phyloP scores from a whole-genome alignment of 2,329 filamentous ascomycete species.

The Clonostachys rosea region DNA sequence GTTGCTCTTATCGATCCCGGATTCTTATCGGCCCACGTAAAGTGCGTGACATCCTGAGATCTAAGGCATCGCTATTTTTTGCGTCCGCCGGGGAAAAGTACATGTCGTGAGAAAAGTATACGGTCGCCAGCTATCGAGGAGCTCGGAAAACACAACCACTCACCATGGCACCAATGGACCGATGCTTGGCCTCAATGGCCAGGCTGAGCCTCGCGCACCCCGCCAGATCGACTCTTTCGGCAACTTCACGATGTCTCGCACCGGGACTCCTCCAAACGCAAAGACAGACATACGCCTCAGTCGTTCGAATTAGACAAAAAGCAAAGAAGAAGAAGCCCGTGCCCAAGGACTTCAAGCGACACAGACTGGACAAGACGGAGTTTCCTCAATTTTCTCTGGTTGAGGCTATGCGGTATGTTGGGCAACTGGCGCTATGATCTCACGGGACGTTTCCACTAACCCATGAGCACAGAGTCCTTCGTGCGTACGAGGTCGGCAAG shows the following conservation, averaged over 20 bases:
- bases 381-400: conserved; percentile 69
- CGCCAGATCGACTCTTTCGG: conserved; percentile 31
- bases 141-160: not conserved
- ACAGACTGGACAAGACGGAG: conserved; percentile 60
- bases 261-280: conserved; percentile 29
- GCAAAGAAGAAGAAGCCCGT: conserved; percentile 51
- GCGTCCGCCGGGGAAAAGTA: no score
- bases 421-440: no score
- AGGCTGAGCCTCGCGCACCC: conserved; percentile 38
- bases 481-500: conserved; percentile 85
- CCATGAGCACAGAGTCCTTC: conserved; percentile 48
- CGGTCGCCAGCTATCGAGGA: not conserved
- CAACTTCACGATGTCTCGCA: conserved; percentile 44
- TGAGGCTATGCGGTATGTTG: conserved; percentile 83
- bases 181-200: conserved; percentile 50
- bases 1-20: no score
- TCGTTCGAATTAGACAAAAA: conserved; percentile 42
- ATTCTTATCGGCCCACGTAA: no score
- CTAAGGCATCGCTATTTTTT: no score
- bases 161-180: conserved; percentile 31
- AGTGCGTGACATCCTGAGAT: no score
- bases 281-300: conserved; percentile 33
- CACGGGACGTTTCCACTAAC: not conserved
- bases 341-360: conserved; percentile 63
- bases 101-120: no score